These are phyloP conservation scores for Metarhizium rileyi DNA, from an alignment of 2,329 filamentous ascomycete genomes.

Conservation along the genomic window DNA sequence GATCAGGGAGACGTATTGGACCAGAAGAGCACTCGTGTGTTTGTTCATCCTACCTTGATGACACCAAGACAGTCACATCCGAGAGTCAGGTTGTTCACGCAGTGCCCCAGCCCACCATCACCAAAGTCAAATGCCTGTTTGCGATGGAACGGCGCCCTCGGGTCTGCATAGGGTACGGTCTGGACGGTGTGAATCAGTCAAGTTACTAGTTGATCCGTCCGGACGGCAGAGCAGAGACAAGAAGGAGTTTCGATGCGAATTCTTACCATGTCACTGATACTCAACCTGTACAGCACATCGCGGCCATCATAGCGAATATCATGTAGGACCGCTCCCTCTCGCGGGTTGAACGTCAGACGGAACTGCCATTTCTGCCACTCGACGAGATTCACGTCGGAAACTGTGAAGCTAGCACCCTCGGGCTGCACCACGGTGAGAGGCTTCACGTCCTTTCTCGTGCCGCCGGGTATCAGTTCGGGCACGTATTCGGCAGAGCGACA, in stretches of 20 bases:
- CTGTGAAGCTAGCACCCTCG: slow-evolving; percentile 24
- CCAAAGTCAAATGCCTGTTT: slow-evolving; percentile 68
- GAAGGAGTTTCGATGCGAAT: too few relatives aligned
- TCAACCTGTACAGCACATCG: slow-evolving; percentile 44
- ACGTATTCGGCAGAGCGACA: slow-evolving; percentile 27
- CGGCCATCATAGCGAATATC: slow-evolving; percentile 58
- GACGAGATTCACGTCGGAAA: slow-evolving; percentile 16
- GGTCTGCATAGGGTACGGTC: slow-evolving; percentile 53
- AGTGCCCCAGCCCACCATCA: slow-evolving; percentile 56
- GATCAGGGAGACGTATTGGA: not conserved
- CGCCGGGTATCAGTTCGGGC: slow-evolving; percentile 29
- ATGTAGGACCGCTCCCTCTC: slow-evolving; percentile 61
- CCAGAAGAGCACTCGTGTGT: not conserved
- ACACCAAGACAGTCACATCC: slow-evolving; percentile 61
- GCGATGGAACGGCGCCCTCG: slow-evolving; percentile 51
- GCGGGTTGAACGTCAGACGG: slow-evolving; percentile 57
- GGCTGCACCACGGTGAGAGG: slow-evolving; percentile 40
- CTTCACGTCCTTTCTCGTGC: slow-evolving; percentile 42
- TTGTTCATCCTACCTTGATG: slow-evolving; percentile 34
- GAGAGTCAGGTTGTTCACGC: slow-evolving; percentile 57
- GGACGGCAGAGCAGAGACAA: too few relatives aligned
- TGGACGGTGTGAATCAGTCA: not conserved
- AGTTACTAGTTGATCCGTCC: not conserved
- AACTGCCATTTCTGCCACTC: slow-evolving; percentile 60
- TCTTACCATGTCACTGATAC: slow-evolving; percentile 56